Conservation (phyloP, 306 rosid genomes). For the Glycyrrhiza uralensis region DNA sequence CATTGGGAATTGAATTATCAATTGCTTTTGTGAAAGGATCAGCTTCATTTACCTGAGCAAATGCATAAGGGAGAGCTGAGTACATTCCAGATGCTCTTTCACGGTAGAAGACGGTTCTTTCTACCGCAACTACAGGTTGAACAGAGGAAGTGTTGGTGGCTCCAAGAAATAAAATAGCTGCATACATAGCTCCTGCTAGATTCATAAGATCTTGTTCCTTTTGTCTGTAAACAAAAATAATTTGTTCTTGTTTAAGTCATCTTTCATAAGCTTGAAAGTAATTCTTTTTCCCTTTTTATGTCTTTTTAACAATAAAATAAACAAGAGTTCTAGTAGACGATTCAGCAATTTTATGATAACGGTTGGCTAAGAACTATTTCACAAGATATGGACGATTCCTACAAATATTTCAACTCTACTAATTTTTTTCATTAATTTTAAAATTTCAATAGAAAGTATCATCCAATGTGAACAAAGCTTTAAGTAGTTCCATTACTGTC, state of each 20-base stretch:
- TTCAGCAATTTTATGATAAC: not conserved
- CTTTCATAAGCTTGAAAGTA: not conserved
- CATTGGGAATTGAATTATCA: not conserved
- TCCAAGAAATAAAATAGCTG: slow-evolving; percentile 49
- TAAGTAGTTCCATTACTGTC: not conserved
- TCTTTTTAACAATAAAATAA: not conserved
- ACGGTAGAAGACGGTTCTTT: slow-evolving; percentile 52
- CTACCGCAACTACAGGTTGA: slow-evolving; percentile 48
- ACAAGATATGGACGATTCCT: not conserved
- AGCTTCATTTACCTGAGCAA: slow-evolving; percentile 48
- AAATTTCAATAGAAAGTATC: not conserved
- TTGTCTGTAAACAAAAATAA: slow-evolving; percentile 22
- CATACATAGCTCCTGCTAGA: slow-evolving; percentile 40
- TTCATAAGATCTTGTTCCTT: slow-evolving; percentile 49
- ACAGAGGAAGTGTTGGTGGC: slow-evolving; percentile 34
- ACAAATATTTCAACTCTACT: not conserved
- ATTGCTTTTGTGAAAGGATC: not conserved
- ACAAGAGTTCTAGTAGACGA: not conserved
- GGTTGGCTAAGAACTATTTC: not conserved
- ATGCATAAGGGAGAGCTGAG: slow-evolving; percentile 52
- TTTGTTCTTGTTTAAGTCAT: not conserved
- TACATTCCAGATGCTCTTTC: slow-evolving; percentile 63
- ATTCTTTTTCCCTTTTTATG: not conserved
- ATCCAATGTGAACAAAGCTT: not conserved
- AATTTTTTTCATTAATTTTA: not conserved